Conservation (phyloP, 164 flowering plant species). For the Platanus orientalis region DNA sequence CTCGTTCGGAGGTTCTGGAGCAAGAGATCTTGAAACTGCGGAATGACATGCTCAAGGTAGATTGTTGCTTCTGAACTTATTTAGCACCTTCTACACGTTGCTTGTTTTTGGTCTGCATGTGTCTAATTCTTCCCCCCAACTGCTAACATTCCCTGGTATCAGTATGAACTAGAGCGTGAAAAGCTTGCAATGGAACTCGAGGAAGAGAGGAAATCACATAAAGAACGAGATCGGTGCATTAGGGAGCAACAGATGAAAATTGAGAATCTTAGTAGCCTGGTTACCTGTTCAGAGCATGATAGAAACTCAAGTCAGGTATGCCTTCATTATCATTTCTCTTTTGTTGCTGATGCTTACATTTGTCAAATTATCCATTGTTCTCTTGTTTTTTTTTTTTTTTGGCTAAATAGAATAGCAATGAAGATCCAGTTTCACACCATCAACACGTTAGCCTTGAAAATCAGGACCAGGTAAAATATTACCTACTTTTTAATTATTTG, state of each 20-base stretch:
- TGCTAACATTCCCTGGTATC: conserved; percentile 6
- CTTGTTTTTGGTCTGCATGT: neutral
- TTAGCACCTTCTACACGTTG: neutral
- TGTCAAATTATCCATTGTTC: neutral
- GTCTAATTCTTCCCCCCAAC: too few relatives aligned
- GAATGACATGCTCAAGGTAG: conserved; percentile 90
- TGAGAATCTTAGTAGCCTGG: conserved; percentile 51
- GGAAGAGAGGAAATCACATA: conserved; percentile 81
- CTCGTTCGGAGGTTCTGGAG: conserved; percentile 81
- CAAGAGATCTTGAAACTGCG: conserved; percentile 84
- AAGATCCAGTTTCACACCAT: conserved; percentile 1
- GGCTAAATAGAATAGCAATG: conserved; percentile 5
- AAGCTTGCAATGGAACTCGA: conserved; percentile 84
- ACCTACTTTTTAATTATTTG: neutral
- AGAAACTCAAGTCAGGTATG: conserved; percentile 48
- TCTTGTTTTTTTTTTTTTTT: neutral
- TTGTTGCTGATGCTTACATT: neutral
- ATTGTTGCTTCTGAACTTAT: conserved; percentile 1
- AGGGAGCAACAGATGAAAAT: conserved; percentile 66
- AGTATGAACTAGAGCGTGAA: conserved; percentile 89
- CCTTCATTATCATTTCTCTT: neutral
- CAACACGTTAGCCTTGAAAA: conserved; percentile 7
- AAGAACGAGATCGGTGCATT: conserved; percentile 56
- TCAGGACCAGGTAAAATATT: conserved; percentile 5
- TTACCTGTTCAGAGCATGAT: conserved; percentile 40